Base-by-base conservation (phyloP, 108 stramenopile genomes). In the Conticribra guillardii region DNA sequence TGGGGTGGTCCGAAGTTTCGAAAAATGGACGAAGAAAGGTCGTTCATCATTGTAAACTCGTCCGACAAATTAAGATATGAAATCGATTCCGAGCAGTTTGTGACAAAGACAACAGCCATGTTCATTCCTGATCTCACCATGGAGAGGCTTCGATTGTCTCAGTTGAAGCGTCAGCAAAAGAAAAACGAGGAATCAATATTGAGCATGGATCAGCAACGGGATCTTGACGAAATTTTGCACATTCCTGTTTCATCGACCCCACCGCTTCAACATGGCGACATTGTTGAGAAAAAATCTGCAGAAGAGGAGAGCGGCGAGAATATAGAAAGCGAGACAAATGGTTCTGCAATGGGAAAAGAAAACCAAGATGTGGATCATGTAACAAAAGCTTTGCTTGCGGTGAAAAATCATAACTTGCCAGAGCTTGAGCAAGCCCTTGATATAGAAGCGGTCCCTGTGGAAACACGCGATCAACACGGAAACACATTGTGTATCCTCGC, bases 401-500 rank as follows among this genome's bases (percentile, higher is more conserved):
- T 84, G 1, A 83, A 90, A 58, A 87, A 89, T 69, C 65, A 79
- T 32, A 80, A 86, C 58, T 86, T 83, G 60, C 54, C 62, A 45
- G 51, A 33, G 17, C 68, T 86, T 1, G 82, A 86, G 44, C 23
- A 60, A 22, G 52, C 75, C 11, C 60, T 86, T n/a, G 80, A 86
- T 57, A 51, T 69, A 24, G 68, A 76, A 27, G 85, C 63, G 3
- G 27, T 93, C 27, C 73, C 83, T n/a, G 87, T 93, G 41, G 87
- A 91, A 60, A 89, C 87, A 52, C 74, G 87, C 59, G 91, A 96
- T 82, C 85, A 89, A 30, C 65, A 78, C 41, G 94, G 92, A 16
- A 86, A 92, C 60, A 83, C 91, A 15, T 79, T 96, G 2, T 87
- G 94, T 22, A 84, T 85, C 32, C 81, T 93, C 9, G 87, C 91